Conservation (phyloP, 306 rosid species). For the Corylus americana region DNA sequence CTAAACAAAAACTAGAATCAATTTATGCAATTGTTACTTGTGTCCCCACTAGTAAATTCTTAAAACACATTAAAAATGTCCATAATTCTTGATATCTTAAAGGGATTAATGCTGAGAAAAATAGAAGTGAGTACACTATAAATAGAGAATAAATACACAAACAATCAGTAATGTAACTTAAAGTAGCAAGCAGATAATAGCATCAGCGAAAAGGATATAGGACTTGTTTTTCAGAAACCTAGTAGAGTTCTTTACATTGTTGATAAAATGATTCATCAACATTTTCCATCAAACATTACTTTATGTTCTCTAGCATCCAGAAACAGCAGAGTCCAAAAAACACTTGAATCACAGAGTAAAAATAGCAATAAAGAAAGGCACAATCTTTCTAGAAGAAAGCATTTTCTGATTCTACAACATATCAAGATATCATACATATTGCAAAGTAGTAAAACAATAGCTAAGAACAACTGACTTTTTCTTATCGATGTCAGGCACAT, state of each 20-base stretch:
- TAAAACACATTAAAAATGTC: not conserved
- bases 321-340: not conserved
- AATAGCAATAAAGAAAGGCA: not conserved
- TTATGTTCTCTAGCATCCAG: not conserved
- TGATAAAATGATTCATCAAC: not conserved
- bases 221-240: not conserved
- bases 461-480: conserved; percentile 48
- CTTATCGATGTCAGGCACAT: conserved; percentile 65
- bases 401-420: not conserved
- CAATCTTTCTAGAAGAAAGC: not conserved
- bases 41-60: not conserved
- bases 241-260: not conserved
- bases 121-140: not conserved
- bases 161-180: not conserved
- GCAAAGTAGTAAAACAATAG: not conserved
- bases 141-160: not conserved
- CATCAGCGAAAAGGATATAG: not conserved
- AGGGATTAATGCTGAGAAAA: not conserved
- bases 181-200: not conserved
- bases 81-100: not conserved
- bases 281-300: not conserved
- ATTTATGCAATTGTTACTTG: not conserved
- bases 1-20: not conserved
- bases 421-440: not conserved
- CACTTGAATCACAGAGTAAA: not conserved